Evolutionary conservation across 2,329 filamentous ascomycete genomes (phyloP), one percentile per base, ranked within the genome.

Genomic region (Colletotrichum siamense): DNA sequence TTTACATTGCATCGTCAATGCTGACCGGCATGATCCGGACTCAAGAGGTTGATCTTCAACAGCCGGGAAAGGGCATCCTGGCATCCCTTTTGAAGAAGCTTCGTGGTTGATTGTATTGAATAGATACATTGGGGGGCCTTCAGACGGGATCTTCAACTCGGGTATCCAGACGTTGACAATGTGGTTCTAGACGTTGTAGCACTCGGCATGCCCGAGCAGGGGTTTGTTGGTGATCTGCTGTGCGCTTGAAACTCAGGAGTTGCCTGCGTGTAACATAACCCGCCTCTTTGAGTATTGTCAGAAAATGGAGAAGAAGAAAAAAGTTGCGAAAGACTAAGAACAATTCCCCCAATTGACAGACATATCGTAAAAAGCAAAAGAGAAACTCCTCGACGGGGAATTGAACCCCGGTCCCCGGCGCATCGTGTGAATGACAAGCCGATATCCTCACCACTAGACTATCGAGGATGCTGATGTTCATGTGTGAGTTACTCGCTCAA

Each of bases 401-500:
- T 62, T 62, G 57, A 62, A 62, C 57, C 57, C 62, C 44, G 44
- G 44, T 49, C 44, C 44, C 44, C 44, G 44, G 44, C 44, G 44
- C 16, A 49, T 13, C n/a, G 18, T 49, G 3, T 13, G 10, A 49
- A 13, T 22, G 44, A 52, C 44, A 52, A 52, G 44, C 44, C 44
- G n/a, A 52, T 52, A 52, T 52, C 44, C 44, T 52, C 44, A 52
- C 44, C 44, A 52, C 44, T 52, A 22, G 44, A 52, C 44, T 52
- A 22, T 52, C 44, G 44, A 52, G 44, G 44, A 52, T 22, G 10
- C 4, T n/a, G 18, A 10, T n/a, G 10, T 13, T 49, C 3, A 7
- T 49, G 18, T 22, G 5, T 1, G 9, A 18, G 0, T 6, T 0
- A 10, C 9, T n/a, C 8, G 10, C n/a, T 10, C 1, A 49, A 12